phyloP scores from a whole-genome alignment of 371 early-diverging fungal genomes.

The Basidiobolus meristosporus region DNA sequence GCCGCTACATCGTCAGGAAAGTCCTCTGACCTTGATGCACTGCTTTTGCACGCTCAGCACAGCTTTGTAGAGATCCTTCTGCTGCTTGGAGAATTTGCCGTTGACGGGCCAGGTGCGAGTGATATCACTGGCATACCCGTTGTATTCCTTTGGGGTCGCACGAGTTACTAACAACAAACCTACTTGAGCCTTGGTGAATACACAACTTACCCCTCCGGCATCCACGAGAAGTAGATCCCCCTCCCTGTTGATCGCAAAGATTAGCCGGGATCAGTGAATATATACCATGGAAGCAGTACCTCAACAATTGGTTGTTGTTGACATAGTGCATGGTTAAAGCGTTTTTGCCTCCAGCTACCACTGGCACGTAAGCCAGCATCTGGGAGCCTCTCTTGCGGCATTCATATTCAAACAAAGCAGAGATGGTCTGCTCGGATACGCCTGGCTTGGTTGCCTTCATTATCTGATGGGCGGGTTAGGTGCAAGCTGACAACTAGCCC shows the following conservation, averaged over 20 bases:
- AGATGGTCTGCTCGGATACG: constrained; percentile 53
- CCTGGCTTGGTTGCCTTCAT: constrained; percentile 51
- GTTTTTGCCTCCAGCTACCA: constrained; percentile 83
- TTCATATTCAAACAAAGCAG: constrained; percentile 59
- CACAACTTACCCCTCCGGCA: constrained; percentile 53
- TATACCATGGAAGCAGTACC: constrained; percentile 12
- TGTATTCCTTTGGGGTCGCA: constrained; percentile 31
- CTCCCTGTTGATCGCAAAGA: constrained; percentile 18
- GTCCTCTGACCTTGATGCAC: constrained; percentile 45
- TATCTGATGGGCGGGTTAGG: constrained; percentile 6
- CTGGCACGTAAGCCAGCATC: constrained; percentile 88
- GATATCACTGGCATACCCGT: constrained; percentile 78
- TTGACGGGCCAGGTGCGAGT: constrained; percentile 89
- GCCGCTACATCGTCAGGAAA: neutral
- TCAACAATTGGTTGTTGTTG: constrained; percentile 50
- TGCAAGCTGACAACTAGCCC: neutral
- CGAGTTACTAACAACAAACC: neutral
- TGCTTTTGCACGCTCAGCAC: constrained; percentile 72
- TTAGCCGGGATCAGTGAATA: neutral
- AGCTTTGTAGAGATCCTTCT: constrained; percentile 66
- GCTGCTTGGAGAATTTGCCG: constrained; percentile 65
- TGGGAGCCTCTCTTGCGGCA: constrained; percentile 44
- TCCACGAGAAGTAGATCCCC: constrained; percentile 80
- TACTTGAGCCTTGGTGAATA: neutral
- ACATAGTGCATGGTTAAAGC: constrained; percentile 89